phyloP scores from a whole-genome alignment of 768 basidiomycete species.

The Tylopilus rubrobrunneus region DNA sequence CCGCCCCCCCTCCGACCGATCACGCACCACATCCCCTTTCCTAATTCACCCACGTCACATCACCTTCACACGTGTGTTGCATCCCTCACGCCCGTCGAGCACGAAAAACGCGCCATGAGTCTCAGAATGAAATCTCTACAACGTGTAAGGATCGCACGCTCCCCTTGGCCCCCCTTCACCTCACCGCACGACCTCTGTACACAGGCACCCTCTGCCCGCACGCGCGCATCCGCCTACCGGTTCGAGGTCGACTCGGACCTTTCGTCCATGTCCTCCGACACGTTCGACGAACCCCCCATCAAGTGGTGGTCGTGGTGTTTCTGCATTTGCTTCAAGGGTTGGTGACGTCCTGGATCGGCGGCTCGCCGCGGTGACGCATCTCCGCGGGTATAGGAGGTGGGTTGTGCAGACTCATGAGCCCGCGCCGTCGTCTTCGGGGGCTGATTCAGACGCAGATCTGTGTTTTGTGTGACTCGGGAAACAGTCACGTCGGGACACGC shows the following conservation, averaged over 20 bases:
- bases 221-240: slow-evolving; percentile 10
- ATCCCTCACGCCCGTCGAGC: neutral
- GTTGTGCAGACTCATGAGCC: neutral
- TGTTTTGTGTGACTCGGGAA: no score
- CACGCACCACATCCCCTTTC: neutral
- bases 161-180: no score
- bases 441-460: neutral
- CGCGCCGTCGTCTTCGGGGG: no score
- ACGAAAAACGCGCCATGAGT: slow-evolving; percentile 3
- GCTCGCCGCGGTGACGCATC: slow-evolving; percentile 2
- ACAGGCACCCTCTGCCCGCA: slow-evolving; percentile 7
- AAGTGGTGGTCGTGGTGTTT: slow-evolving; percentile 23
- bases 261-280: slow-evolving; percentile 20
- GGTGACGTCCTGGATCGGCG: slow-evolving; percentile 11
- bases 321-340: slow-evolving; percentile 22
- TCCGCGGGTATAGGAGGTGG: slow-evolving; percentile 14
- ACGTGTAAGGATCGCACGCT: slow-evolving; percentile 7
- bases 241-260: slow-evolving; percentile 20
- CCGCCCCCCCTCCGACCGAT: neutral
- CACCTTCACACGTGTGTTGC: neutral
- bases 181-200: neutral
- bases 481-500: neutral
- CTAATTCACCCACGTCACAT: neutral
- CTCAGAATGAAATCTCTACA: slow-evolving; percentile 3
- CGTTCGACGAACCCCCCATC: slow-evolving; percentile 17